Conservation (phyloP, 352 stramenopile genomes). For the Globisporangium recalcitrans region DNA sequence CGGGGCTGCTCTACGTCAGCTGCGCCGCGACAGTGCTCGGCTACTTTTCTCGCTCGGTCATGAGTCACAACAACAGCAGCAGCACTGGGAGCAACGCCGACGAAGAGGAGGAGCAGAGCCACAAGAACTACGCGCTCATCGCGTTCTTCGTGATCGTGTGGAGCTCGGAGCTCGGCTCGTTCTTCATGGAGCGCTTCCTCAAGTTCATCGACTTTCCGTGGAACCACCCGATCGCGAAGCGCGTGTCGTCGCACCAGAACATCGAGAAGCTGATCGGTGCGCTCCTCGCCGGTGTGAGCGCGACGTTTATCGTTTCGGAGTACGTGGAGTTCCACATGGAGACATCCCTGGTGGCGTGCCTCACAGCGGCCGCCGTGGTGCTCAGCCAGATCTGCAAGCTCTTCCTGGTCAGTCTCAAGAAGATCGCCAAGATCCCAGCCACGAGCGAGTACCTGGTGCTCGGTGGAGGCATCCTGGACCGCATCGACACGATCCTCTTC, state of each 20-base stretch:
- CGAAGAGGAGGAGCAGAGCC: not conserved
- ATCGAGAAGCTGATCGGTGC: slow-evolving; percentile 52
- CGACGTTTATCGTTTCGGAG: slow-evolving; percentile 24
- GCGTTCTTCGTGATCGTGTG: slow-evolving; percentile 53
- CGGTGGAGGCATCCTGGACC: slow-evolving; percentile 52
- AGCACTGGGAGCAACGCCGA: slow-evolving; percentile 13
- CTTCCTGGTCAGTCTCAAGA: slow-evolving; percentile 58
- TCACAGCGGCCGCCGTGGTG: slow-evolving; percentile 30
- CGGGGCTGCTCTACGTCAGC: slow-evolving; percentile 44
- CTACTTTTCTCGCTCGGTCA: slow-evolving; percentile 38
- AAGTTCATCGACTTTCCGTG: slow-evolving; percentile 46
- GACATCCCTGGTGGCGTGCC: slow-evolving; percentile 23
- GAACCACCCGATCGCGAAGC: slow-evolving; percentile 43
- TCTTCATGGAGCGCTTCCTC: slow-evolving; percentile 40
- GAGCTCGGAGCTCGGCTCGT: slow-evolving; percentile 49
- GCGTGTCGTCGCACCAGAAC: slow-evolving; percentile 53
- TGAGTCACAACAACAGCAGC: slow-evolving; percentile 2
- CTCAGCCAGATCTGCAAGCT: slow-evolving; percentile 53
- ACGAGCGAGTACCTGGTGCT: slow-evolving; percentile 39
- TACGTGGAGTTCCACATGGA: slow-evolving; percentile 39
- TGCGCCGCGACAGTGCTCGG: slow-evolving; percentile 38
- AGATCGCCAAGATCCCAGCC: slow-evolving; percentile 39
- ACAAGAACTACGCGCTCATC: slow-evolving; percentile 18
- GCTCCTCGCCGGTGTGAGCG: slow-evolving; percentile 29
- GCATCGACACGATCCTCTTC: slow-evolving; percentile 54